Percentiles rank a stretch among this genome's conserved stretches.
Conservation (phyloP, 345 rosid genomes). For the Linum tenue region DNA sequence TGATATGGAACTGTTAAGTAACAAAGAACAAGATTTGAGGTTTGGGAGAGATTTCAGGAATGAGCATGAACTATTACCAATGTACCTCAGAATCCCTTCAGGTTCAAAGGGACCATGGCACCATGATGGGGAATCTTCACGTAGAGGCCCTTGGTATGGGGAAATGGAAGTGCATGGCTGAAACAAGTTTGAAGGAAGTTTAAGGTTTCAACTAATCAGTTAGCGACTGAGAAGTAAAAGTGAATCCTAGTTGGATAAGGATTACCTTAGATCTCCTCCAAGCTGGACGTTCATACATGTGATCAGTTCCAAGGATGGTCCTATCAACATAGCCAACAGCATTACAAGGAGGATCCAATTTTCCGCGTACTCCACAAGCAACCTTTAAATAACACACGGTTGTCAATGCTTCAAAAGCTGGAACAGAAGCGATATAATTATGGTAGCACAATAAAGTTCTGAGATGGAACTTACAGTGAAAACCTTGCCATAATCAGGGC, state of each 20-base stretch:
- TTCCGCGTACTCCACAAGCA: constrained; percentile 62
- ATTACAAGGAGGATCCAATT: constrained; percentile 77
- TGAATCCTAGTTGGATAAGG: neutral
- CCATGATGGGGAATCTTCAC: constrained; percentile 66
- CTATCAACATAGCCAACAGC: constrained; percentile 79
- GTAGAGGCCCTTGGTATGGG: constrained; percentile 52
- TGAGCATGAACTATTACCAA: neutral
- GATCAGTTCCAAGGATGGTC: constrained; percentile 57
- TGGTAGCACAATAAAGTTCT: neutral
- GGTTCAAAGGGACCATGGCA: constrained; percentile 90
- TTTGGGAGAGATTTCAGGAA: neutral
- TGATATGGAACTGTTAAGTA: constrained; percentile 60
- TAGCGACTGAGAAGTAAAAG: neutral
- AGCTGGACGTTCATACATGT: constrained; percentile 74
- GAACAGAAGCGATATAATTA: neutral
- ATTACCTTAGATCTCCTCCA: constrained; percentile 85
- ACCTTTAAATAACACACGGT: constrained; percentile 36
- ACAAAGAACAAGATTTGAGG: neutral
- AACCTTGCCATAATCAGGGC: constrained; percentile 46
- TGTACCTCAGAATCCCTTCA: constrained; percentile 76
- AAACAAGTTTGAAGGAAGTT: constrained; percentile 18
- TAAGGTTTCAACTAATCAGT: constrained; percentile 5
- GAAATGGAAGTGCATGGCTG: constrained; percentile 71
- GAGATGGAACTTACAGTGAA: constrained; percentile 39
- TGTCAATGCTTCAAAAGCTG: neutral